Conservation (phyloP, 352 stramenopile genomes). For the Globisporangium uncinulatum region DNA sequence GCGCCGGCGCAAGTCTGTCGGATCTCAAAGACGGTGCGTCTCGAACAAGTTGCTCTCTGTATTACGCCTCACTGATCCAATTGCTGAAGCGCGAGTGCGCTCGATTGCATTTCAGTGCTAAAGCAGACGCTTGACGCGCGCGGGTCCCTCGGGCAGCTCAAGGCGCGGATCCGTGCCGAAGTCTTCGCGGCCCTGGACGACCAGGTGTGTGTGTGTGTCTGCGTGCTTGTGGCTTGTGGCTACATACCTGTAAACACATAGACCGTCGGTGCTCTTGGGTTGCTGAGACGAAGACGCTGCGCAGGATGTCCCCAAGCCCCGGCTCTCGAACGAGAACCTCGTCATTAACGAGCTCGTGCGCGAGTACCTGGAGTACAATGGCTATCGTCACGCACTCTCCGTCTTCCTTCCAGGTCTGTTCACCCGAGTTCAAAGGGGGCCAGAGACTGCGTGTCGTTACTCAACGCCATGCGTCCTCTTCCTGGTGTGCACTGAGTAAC, state of each 20-base stretch:
- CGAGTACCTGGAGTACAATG: slow-evolving; percentile 93
- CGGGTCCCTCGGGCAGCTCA: slow-evolving; percentile 75
- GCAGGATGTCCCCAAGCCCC: slow-evolving; percentile 54
- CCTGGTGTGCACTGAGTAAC: background rate
- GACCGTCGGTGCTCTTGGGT: background rate
- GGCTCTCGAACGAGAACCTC: slow-evolving; percentile 89
- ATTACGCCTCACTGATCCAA: too few relatives aligned
- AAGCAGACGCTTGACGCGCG: slow-evolving; percentile 80
- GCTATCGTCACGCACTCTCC: slow-evolving; percentile 86
- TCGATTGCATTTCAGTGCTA: slow-evolving; percentile 33
- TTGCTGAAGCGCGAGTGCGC: background rate
- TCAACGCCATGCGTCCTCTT: too few relatives aligned
- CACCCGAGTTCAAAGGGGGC: background rate
- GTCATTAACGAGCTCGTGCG: slow-evolving; percentile 93
- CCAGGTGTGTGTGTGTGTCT: slow-evolving; percentile 26
- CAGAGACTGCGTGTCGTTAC: background rate
- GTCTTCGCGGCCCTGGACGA: slow-evolving; percentile 83
- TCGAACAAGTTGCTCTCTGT: background rate
- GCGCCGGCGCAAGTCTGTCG: slow-evolving; percentile 30
- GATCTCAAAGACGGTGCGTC: slow-evolving; percentile 52
- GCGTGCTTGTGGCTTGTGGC: too few relatives aligned
- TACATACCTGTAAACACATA: background rate
- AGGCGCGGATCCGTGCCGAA: slow-evolving; percentile 77
- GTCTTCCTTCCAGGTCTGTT: slow-evolving; percentile 71
- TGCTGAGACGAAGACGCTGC: background rate